Conservation (phyloP, 2,329 filamentous ascomycete species). For the Aspergillus chevalieri region DNA sequence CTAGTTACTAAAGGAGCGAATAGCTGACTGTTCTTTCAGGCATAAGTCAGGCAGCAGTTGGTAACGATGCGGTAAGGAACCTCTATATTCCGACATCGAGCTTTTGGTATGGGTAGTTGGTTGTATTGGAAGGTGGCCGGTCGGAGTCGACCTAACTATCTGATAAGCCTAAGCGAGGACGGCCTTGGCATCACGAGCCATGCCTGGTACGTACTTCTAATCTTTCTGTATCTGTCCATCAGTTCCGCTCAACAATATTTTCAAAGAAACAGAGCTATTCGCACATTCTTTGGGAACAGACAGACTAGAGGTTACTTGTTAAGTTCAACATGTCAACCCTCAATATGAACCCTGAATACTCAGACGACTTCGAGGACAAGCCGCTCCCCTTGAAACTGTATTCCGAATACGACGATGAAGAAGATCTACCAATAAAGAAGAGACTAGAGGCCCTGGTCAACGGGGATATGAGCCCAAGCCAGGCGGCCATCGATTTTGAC, state of each 20-base stretch:
- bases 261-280: no score
- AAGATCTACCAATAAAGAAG: neutral
- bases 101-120: neutral
- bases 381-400: neutral
- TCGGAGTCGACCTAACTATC: no score
- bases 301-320: no score
- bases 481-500: neutral
- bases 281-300: no score
- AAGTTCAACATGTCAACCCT: neutral
- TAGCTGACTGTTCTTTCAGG: no score
- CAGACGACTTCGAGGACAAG: neutral
- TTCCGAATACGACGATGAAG: neutral
- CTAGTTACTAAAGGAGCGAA: no score
- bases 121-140: neutral
- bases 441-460: neutral
- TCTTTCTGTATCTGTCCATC: no score
- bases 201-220: neutral
- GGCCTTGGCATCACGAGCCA: no score
- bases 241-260: no score
- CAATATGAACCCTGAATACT: neutral
- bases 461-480: neutral
- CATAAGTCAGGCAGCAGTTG: neutral
- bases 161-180: no score
- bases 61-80: neutral
- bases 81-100: neutral